Conservation (phyloP, 768 basidiomycete species). For the Serendipita sp. region DNA sequence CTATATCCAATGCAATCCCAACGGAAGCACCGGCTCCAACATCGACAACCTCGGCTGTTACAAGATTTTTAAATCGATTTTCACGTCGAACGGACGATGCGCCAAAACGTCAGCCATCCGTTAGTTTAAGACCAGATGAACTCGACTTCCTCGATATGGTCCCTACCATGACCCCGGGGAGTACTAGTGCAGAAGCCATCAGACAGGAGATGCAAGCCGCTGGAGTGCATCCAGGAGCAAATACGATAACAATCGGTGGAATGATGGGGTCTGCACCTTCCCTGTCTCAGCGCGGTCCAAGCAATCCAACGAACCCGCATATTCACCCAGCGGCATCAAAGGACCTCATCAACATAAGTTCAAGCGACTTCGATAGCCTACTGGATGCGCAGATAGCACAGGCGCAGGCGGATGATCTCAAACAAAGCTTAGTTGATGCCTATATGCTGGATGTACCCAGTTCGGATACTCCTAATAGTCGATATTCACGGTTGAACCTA, state of each 20-base stretch:
- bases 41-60: not conserved
- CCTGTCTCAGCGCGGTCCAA: not conserved
- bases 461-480: not conserved
- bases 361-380: not conserved
- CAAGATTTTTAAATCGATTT: conserved; percentile 3
- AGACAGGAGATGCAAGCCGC: not conserved
- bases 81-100: not conserved
- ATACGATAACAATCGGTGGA: not conserved
- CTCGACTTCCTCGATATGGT: conserved; percentile 3
- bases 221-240: not conserved
- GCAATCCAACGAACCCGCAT: not conserved
- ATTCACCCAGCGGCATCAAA: not conserved
- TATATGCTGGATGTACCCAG: not conserved
- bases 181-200: not conserved
- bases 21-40: not conserved
- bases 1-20: not conserved
- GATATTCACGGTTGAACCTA: not conserved
- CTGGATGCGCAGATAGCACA: not conserved
- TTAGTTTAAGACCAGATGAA: not conserved
- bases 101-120: not conserved
- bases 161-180: not conserved
- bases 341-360: not conserved
- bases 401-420: not conserved
- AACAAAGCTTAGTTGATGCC: not conserved
- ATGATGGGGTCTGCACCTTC: not conserved